Evolutionary conservation across 2,329 filamentous ascomycete genomes (phyloP), one percentile per base, ranked within the genome.

Genomic region (Raffaelea ambrosiae): DNA sequence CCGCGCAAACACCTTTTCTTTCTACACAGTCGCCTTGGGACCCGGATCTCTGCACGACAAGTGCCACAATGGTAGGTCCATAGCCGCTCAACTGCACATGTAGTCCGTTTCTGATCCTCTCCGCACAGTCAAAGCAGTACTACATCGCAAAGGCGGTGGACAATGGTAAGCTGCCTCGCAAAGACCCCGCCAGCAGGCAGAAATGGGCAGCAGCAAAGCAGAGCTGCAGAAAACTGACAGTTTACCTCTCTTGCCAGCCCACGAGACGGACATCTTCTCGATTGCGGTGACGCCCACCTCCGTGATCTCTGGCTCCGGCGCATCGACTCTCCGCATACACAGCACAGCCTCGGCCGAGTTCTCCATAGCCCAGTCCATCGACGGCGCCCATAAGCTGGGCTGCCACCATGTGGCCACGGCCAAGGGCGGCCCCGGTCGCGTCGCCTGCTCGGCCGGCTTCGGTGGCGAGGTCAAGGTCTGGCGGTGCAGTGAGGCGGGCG

Each of bases 111-210:
- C 20, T 19, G 29, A n/a, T 16, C 4, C 3, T 8, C 35, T 18
- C 5, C n/a, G 16, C 50, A 2, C 51, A 96, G 93, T 98, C 93
- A 48, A 97, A 97, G 72, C 93, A 97, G 83, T 98, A 96, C 65
- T 79, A 98, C 53, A 94, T 91, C 60, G 85, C 86, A 56, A 88
- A 95, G 66, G 91, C 89, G 40, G 80, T 95, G 64, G 86, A 95
- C 63, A 79, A 89, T 72, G 89, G 88, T 88, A 64, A 3, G 35
- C 3, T n/a, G 20, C 14, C 10, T 4, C 18, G 38, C 11, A 31
- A n/a, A 10, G 19, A 47, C 44, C 47, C 51, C 48, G 39, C 51
- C 49, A 46, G n/a, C n/a, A 48, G 20, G 2, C 2, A 16, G 1
- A 11, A 35, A 63, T 58, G 44, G 44, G 21, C 36, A 33, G 43